phyloP scores from a whole-genome alignment of 169 alveolate genomes.

The Babesia bigemina region DNA sequence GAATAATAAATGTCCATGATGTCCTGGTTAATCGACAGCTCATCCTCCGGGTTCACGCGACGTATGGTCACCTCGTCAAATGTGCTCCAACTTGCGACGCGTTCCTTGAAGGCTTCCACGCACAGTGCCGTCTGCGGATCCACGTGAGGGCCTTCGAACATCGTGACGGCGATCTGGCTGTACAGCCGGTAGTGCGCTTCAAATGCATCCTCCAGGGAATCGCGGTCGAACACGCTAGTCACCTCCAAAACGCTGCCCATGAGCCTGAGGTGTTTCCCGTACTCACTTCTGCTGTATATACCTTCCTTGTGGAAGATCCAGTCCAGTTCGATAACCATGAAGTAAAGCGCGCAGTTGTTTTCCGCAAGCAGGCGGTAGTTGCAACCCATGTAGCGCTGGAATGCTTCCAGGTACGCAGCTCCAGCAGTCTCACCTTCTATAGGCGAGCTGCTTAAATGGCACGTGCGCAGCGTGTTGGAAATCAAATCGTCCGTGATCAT shows the following conservation, averaged over 20 bases:
- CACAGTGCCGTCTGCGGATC: slow-evolving; percentile 7
- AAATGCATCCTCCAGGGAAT: slow-evolving; percentile 9
- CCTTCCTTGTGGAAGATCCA: slow-evolving; percentile 48
- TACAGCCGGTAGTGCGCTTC: slow-evolving; percentile 41
- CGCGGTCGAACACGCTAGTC: slow-evolving; percentile 3
- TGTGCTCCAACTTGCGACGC: slow-evolving; percentile 17
- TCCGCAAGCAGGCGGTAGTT: slow-evolving; percentile 15
- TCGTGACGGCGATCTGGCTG: slow-evolving; percentile 17
- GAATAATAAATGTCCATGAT: slow-evolving; percentile 44
- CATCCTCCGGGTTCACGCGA: slow-evolving; percentile 26
- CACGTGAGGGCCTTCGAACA: neutral
- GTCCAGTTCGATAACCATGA: slow-evolving; percentile 35
- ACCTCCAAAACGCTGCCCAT: slow-evolving; percentile 19
- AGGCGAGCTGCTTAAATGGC: neutral
- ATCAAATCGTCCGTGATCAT: slow-evolving; percentile 16
- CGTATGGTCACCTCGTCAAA: slow-evolving; percentile 17
- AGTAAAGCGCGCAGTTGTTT: slow-evolving; percentile 23
- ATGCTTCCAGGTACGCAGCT: slow-evolving; percentile 8
- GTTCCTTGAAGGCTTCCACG: slow-evolving; percentile 22
- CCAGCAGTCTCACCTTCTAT: neutral
- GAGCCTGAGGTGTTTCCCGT: slow-evolving; percentile 19
- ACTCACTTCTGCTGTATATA: slow-evolving; percentile 18
- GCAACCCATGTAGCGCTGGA: slow-evolving; percentile 19
- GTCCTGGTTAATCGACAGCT: slow-evolving; percentile 8
- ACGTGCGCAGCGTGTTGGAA: neutral